A percentile compares a stretch with the other conserved stretches of the same genome.
phyloP scores from a whole-genome alignment of 768 basidiomycete species.

The Auriscalpium microsporum region DNA sequence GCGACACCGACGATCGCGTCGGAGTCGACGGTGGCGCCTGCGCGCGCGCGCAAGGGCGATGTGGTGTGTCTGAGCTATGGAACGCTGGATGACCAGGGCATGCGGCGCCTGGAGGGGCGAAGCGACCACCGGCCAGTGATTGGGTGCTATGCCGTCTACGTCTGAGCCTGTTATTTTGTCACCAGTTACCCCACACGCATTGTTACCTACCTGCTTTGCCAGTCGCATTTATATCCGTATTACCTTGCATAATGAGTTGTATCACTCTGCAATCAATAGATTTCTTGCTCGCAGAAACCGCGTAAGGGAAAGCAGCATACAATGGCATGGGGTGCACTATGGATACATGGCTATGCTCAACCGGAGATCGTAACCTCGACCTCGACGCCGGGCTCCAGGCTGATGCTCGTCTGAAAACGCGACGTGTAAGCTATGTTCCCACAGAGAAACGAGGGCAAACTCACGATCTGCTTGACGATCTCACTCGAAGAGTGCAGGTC shows the following conservation, averaged over 20 bases:
- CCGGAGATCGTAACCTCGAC: slow-evolving; percentile 96
- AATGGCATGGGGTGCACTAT: not conserved
- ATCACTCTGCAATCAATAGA: too few species aligned
- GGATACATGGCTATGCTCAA: slow-evolving; percentile 24
- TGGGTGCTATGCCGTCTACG: slow-evolving; percentile 63
- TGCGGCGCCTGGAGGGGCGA: slow-evolving; percentile 68
- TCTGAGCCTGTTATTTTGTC: slow-evolving; percentile 19
- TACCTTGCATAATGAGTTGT: too few species aligned
- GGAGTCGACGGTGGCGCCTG: slow-evolving; percentile 6
- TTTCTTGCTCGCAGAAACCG: too few species aligned
- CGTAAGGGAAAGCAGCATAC: too few species aligned
- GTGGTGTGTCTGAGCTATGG: slow-evolving; percentile 64
- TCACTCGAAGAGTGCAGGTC: slow-evolving; percentile 98
- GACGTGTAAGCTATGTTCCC: not conserved
- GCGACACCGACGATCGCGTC: not conserved
- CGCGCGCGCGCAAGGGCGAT: slow-evolving; percentile 50
- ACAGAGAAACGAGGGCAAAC: slow-evolving; percentile 23
- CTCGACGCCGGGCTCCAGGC: slow-evolving; percentile 98
- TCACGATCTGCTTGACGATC: slow-evolving; percentile 98
- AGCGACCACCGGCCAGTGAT: slow-evolving; percentile 86
- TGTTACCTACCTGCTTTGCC: too few species aligned
- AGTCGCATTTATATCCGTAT: too few species aligned
- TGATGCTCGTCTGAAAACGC: slow-evolving; percentile 78
- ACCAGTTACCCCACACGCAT: too few species aligned
- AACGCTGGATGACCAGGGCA: slow-evolving; percentile 66